A percentile compares a stretch with the other conserved stretches of the same genome.
phyloP scores from a whole-genome alignment of 495 filamentous ascomycete genomes.

The Bathelium albidoporum region DNA sequence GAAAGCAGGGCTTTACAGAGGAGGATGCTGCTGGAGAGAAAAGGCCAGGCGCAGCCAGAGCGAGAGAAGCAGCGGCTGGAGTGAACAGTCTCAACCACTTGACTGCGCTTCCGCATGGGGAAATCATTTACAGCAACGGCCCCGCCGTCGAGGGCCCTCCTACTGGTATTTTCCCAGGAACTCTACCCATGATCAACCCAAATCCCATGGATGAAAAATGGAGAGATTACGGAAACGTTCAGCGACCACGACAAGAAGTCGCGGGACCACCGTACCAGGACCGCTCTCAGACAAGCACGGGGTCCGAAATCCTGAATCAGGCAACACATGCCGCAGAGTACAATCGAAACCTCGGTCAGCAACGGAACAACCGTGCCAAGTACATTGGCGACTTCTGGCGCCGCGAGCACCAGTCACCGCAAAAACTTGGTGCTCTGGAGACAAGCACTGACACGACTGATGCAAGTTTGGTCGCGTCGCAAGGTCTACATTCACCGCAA shows the following conservation, averaged over 20 bases:
- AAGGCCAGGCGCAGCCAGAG: slow-evolving; percentile 81
- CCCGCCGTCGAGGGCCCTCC: slow-evolving; percentile 45
- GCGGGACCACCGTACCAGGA: slow-evolving; percentile 85
- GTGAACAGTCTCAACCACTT: slow-evolving; percentile 42
- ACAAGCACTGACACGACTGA: background rate
- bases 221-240: slow-evolving; percentile 71
- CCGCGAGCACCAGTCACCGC: slow-evolving; percentile 57
- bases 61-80: slow-evolving; percentile 66
- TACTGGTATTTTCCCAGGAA: slow-evolving; percentile 34
- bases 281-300: slow-evolving; percentile 65
- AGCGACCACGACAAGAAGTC: slow-evolving; percentile 81
- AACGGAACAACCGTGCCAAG: slow-evolving; percentile 62
- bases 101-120: slow-evolving; percentile 49
- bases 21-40: slow-evolving; percentile 96
- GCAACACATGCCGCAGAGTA: slow-evolving; percentile 81
- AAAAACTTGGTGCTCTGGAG: background rate
- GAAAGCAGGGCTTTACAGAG: slow-evolving; percentile 97
- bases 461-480: background rate
- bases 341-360: slow-evolving; percentile 69
- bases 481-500: slow-evolving; percentile 21
- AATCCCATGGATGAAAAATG: slow-evolving; percentile 4
- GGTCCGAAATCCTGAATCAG: slow-evolving; percentile 76
- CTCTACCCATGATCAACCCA: slow-evolving; percentile 77
- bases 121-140: slow-evolving; percentile 74
- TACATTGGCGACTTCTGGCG: slow-evolving; percentile 70